Percentiles rank a stretch among this genome's conserved stretches.
Evolutionary conservation across 768 basidiomycete species (phyloP).

Genomic region (Leccinellum albellum): DNA sequence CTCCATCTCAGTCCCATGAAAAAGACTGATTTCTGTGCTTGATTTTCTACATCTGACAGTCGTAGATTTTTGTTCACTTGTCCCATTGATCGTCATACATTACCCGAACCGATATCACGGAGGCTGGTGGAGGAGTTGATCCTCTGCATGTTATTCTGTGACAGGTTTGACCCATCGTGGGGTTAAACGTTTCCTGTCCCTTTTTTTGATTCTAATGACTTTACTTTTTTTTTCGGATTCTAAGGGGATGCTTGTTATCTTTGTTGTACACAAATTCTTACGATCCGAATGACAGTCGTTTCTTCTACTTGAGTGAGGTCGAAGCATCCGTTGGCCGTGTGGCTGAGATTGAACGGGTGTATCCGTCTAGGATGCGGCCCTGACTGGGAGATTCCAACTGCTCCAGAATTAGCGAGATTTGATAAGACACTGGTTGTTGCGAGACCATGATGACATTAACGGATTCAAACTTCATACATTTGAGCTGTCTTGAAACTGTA

Average conservation of each 20-base stretch:
- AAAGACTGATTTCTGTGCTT: conserved; percentile 19
- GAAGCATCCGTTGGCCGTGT: no score
- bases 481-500: neutral
- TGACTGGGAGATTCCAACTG: no score
- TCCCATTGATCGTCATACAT: conserved; percentile 9
- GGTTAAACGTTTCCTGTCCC: conserved; percentile 1
- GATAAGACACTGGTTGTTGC: neutral
- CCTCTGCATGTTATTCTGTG: neutral
- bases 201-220: conserved; percentile 1
- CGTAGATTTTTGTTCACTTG: conserved; percentile 7
- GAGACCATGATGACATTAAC: no score
- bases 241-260: conserved; percentile 10
- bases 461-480: neutral
- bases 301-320: neutral
- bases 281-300: conserved; percentile 14
- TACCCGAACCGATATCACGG: conserved; percentile 8
- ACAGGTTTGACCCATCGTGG: neutral
- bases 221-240: conserved; percentile 12
- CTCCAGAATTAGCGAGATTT: neutral
- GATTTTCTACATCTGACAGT: conserved; percentile 15
- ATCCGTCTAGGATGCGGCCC: neutral
- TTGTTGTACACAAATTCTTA: conserved; percentile 15
- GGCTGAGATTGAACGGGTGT: neutral
- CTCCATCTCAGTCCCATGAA: neutral
- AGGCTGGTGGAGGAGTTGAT: neutral